phyloP scores from a whole-genome alignment of 2,329 filamentous ascomycete species.

The Dactylellina drechsleri region DNA sequence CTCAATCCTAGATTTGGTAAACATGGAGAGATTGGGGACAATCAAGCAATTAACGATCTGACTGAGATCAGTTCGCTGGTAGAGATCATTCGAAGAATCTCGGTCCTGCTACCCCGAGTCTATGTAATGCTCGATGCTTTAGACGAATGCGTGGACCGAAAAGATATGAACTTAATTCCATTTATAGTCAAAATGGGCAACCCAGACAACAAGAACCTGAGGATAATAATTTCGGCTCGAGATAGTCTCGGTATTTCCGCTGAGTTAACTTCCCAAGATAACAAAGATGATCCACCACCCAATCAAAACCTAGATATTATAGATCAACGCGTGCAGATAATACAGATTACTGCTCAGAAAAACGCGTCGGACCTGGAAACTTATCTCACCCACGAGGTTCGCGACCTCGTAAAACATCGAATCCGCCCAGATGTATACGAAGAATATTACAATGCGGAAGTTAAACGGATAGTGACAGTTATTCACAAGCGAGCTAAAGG shows the following conservation, averaged over 20 bases:
- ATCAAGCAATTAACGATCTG: background rate
- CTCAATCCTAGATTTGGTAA: constrained; percentile 30
- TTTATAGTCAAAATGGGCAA: background rate
- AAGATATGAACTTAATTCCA: background rate
- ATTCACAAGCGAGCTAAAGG: constrained; percentile 30
- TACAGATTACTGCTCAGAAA: constrained; percentile 26
- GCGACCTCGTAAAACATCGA: constrained; percentile 17
- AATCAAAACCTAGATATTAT: too few relatives aligned
- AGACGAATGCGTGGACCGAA: constrained; percentile 29
- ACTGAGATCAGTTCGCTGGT: background rate
- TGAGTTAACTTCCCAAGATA: constrained; percentile 3
- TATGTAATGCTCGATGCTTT: constrained; percentile 40
- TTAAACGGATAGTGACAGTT: constrained; percentile 13
- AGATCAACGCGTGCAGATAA: constrained; percentile 6
- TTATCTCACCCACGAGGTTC: constrained; percentile 25
- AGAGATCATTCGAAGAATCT: constrained; percentile 11
- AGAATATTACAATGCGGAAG: constrained; percentile 17
- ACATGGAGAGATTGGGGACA: background rate
- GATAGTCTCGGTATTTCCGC: constrained; percentile 26
- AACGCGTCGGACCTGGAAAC: constrained; percentile 22
- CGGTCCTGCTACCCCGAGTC: constrained; percentile 11
- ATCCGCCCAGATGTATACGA: constrained; percentile 8
- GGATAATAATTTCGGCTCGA: constrained; percentile 35
- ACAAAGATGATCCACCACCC: background rate
- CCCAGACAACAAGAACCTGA: background rate